Evolutionary conservation across 1,284 basidiomycete species (phyloP).

Genomic region (Ceratobasidium sp.): DNA sequence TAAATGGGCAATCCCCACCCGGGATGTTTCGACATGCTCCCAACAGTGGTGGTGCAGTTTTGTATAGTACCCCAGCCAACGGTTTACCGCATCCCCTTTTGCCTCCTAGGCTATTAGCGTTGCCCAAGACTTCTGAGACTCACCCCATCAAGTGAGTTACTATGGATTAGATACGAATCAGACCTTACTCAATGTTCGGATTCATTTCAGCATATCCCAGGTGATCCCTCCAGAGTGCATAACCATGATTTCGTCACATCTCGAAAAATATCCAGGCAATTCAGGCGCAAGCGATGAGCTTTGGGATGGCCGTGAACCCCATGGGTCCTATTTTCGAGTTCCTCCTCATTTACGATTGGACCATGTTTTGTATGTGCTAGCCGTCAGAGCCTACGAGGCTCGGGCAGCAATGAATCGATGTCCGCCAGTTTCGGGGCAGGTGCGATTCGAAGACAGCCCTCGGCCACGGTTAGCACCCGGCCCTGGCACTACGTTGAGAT

Average conservation of each 20-base stretch:
- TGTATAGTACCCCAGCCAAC: background rate
- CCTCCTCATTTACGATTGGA: conserved; percentile 15
- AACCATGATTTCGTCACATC: conserved; percentile 33
- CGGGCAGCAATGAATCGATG: conserved; percentile 16
- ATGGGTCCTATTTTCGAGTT: conserved; percentile 24
- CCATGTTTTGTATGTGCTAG: conserved; percentile 14
- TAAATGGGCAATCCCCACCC: background rate
- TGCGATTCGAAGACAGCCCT: background rate
- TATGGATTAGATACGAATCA: too few species aligned
- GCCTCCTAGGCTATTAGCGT: background rate
- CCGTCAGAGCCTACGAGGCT: conserved; percentile 28
- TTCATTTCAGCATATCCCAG: conserved; percentile 60
- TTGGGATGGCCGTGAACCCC: background rate
- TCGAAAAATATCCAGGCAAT: conserved; percentile 6
- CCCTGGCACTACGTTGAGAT: conserved; percentile 5
- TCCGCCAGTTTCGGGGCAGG: conserved; percentile 13
- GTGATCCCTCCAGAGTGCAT: conserved; percentile 44
- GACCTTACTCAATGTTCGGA: too few species aligned
- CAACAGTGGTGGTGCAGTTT: background rate
- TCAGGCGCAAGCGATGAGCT: background rate
- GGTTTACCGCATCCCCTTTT: conserved; percentile 12
- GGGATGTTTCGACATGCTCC: background rate
- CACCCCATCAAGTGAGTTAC: conserved; percentile 81
- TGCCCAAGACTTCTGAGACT: conserved; percentile 75
- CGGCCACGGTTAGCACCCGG: background rate